phyloP scores from a whole-genome alignment of 2,329 filamentous ascomycete species.

The Aspergillus jensenii region DNA sequence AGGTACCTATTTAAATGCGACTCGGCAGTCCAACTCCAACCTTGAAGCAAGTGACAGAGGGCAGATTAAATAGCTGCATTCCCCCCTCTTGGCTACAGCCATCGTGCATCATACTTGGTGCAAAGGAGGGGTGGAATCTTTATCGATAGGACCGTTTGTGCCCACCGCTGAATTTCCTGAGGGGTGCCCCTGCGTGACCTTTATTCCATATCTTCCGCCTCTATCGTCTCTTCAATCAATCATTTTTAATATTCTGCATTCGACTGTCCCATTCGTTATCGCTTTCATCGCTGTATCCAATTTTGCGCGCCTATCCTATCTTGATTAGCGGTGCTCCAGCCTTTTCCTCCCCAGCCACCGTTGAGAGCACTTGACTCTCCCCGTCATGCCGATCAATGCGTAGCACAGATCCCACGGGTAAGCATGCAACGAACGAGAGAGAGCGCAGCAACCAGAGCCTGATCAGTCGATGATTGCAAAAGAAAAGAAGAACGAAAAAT shows the following conservation, averaged over 20 bases:
- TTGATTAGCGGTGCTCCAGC: slow-evolving; percentile 1
- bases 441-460: background rate
- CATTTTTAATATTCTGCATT: background rate
- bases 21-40: background rate
- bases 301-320: slow-evolving; percentile 8
- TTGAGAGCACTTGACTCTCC: slow-evolving; percentile 10
- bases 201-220: background rate
- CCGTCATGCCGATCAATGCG: slow-evolving; percentile 16
- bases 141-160: slow-evolving; percentile 31
- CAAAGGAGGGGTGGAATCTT: slow-evolving; percentile 29
- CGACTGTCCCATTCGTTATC: slow-evolving; percentile 5
- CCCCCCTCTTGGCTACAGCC: background rate
- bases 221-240: slow-evolving; percentile 6
- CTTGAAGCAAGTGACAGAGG: background rate
- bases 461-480: background rate
- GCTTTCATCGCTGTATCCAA: background rate
- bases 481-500: background rate
- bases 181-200: slow-evolving; percentile 31
- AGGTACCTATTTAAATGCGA: background rate
- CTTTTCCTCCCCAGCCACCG: slow-evolving; percentile 23
- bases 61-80: slow-evolving; percentile 4
- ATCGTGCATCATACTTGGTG: slow-evolving; percentile 3
- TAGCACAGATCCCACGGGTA: slow-evolving; percentile 14
- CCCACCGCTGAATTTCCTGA: slow-evolving; percentile 17
- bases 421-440: slow-evolving; percentile 8